Percentiles rank a stretch among this genome's conserved stretches.
phyloP scores from a whole-genome alignment of 345 rosid species.

The Hypericum androsaemum region DNA sequence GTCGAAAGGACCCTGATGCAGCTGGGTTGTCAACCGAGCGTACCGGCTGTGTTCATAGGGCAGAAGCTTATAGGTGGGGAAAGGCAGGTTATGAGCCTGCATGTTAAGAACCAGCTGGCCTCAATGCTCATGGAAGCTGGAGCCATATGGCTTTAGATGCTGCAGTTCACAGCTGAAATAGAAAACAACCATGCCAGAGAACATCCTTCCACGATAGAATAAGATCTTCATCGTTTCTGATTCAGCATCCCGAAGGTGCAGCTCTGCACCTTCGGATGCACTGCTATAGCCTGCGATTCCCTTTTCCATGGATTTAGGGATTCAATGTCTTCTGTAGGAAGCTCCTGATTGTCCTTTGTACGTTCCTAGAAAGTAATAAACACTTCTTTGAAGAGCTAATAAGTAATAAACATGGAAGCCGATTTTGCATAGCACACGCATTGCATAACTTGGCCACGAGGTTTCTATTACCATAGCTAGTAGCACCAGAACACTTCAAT shows the following conservation, averaged over 20 bases:
- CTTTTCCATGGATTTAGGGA: too few species aligned
- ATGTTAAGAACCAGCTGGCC: slow-evolving; percentile 19
- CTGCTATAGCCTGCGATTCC: too few species aligned
- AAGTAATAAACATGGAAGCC: too few species aligned
- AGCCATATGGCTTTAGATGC: slow-evolving; percentile 20
- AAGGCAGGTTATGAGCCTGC: slow-evolving; percentile 23
- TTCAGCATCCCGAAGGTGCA: neutral
- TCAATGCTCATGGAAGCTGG: slow-evolving; percentile 24
- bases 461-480: too few species aligned
- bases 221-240: neutral
- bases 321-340: too few species aligned
- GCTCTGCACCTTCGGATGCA: too few species aligned
- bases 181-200: neutral
- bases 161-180: neutral
- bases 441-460: too few species aligned
- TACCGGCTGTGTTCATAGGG: slow-evolving; percentile 24
- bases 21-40: slow-evolving; percentile 19
- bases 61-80: slow-evolving; percentile 19
- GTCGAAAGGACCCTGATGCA: slow-evolving; percentile 21
- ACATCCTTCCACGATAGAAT: neutral
- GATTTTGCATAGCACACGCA: too few species aligned
- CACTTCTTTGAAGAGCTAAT: too few species aligned
- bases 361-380: too few species aligned
- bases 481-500: too few species aligned
- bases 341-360: too few species aligned